Evolutionary conservation across 257 asterid genomes (phyloP), one percentile per base, ranked within the genome.

Genomic region (Mentha longifolia): DNA sequence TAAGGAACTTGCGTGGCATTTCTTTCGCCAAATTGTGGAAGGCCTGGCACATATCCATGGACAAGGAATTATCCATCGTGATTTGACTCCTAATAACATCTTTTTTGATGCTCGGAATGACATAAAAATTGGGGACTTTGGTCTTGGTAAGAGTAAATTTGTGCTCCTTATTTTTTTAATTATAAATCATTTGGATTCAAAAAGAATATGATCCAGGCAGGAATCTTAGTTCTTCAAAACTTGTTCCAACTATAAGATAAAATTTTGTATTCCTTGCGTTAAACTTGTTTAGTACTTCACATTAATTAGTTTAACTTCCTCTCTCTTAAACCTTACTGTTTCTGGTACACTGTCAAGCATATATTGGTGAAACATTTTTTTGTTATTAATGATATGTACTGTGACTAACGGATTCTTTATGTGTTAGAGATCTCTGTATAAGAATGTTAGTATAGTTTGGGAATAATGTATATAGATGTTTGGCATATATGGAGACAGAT

Each of bases 51-150:
- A 94, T 80, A 94, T 94, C 65, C 99, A 94, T 73, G 95, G 86
- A 68, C 97, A 94, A 83, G 97, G 99, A 81, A 94, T 94, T 67
- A 94, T 94, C 73, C 99, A 94, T 73, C 99, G 99, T 62, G 99
- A 94, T 73, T 82, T 94, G 90, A 94, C 96, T 65, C 99, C 99
- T 72, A 91, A 80, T 70, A 94, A 94, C 85, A 89, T 91, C 50
- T 94, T 94, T 81, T 94, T 91, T 78, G 99, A 86, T 77, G 98
- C 99, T 79, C 96, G 98, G 65, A 89, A 86, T 70, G 98, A 94
- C 82, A 86, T 89, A 79, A 94, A 94, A 85, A 94, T 94, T 81
- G 99, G 99, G 68, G 99, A 94, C 84, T 94, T 94, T 82, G 99
- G 99, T 74, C 98, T 94, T 75, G 98, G 98, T 94, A 82, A 87